Conservation (phyloP, 305 asterid genomes). For the Euphrasia arctica region DNA sequence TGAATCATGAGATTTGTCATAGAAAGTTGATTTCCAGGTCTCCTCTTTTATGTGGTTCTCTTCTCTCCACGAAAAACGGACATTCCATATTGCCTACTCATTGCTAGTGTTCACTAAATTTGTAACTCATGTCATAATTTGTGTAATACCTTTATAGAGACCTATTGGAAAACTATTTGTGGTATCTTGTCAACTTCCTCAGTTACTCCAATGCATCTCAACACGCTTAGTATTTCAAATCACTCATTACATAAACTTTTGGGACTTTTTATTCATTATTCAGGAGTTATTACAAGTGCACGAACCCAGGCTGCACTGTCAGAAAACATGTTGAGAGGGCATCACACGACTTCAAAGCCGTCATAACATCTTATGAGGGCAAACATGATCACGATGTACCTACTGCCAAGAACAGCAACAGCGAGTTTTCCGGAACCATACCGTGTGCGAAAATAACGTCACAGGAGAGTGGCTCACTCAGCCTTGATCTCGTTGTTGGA, state of each 20-base stretch:
- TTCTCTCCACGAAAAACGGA: not conserved
- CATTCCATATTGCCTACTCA: not conserved
- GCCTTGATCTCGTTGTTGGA: not conserved
- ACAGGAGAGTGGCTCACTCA: not conserved
- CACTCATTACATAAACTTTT: too few relatives aligned
- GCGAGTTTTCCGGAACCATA: not conserved
- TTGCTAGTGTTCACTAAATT: not conserved
- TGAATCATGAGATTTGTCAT: not conserved
- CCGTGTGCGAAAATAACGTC: not conserved
- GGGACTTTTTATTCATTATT: too few relatives aligned
- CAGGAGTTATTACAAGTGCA: not conserved
- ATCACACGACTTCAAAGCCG: not conserved
- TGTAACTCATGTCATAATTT: not conserved
- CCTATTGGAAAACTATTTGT: not conserved
- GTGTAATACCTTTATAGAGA: too few relatives aligned
- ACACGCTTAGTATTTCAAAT: not conserved
- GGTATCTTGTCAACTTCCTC: not conserved
- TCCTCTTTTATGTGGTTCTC: not conserved
- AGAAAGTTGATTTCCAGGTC: not conserved
- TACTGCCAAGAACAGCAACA: not conserved
- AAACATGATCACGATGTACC: not conserved
- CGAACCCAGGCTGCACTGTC: not conserved
- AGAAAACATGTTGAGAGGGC: not conserved
- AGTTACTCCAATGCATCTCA: not conserved
- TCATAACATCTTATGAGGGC: conserved; percentile 1